Percentiles rank a stretch among this genome's conserved stretches.
Conservation (phyloP, 305 asterid genomes). For the Euphrasia arctica region DNA sequence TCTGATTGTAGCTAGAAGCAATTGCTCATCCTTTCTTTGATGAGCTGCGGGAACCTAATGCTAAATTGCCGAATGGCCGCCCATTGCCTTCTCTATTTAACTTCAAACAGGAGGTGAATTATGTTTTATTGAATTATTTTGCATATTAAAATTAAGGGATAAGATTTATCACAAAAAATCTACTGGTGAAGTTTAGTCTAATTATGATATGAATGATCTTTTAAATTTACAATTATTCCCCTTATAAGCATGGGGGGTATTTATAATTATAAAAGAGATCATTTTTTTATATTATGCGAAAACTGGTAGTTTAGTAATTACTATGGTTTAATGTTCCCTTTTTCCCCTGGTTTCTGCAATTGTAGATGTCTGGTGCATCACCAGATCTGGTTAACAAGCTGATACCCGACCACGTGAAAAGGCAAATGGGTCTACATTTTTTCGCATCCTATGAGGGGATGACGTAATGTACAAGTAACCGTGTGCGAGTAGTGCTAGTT, state of each 20-base stretch:
- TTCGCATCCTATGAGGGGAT: slow-evolving; percentile 57
- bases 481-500: slow-evolving; percentile 26
- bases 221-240: no score
- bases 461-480: slow-evolving; percentile 32
- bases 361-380: slow-evolving; percentile 62
- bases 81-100: slow-evolving; percentile 85
- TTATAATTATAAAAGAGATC: no score
- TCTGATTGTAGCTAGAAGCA: slow-evolving; percentile 83
- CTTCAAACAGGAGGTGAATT: slow-evolving; percentile 80
- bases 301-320: not conserved
- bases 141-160: not conserved
- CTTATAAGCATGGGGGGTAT: no score
- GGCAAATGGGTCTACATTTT: slow-evolving; percentile 70
- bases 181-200: no score
- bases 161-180: not conserved
- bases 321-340: not conserved
- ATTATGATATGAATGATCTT: no score
- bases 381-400: slow-evolving; percentile 73
- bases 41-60: slow-evolving; percentile 91
- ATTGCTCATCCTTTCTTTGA: slow-evolving; percentile 94
- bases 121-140: not conserved
- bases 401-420: slow-evolving; percentile 81
- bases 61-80: slow-evolving; percentile 82
- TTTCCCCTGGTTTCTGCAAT: slow-evolving; percentile 9
- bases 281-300: not conserved